Conservation (phyloP, 192 early-diverging fungal genomes). For the Entomortierella chlamydospora region DNA sequence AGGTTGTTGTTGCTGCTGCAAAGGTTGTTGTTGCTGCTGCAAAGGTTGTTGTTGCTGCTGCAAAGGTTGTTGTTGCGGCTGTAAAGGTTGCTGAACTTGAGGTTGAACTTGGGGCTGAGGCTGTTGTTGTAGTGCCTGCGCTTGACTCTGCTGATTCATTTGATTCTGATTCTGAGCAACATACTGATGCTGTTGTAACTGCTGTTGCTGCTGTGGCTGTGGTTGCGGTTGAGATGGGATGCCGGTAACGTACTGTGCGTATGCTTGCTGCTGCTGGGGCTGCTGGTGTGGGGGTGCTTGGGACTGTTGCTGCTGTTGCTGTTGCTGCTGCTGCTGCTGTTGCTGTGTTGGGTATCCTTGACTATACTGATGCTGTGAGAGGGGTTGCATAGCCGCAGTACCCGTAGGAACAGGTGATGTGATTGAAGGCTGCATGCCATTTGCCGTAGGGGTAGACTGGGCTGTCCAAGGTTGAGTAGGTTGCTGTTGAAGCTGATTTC, state of each 20-base stretch:
- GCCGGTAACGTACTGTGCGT: neutral
- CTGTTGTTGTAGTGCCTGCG: slow-evolving; percentile 14
- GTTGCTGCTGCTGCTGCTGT: slow-evolving; percentile 21
- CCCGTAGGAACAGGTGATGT: slow-evolving; percentile 3
- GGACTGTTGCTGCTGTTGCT: neutral
- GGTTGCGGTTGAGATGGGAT: slow-evolving; percentile 10
- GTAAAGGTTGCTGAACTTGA: slow-evolving; percentile 14
- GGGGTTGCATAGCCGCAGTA: neutral
- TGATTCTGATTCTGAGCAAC: too few relatives aligned
- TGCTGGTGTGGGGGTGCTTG: slow-evolving; percentile 13
- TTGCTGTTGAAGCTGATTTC: slow-evolving; percentile 28
- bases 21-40: slow-evolving; percentile 3
- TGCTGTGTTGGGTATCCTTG: slow-evolving; percentile 16
- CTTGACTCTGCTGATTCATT: neutral
- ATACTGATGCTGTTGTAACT: slow-evolving; percentile 4
- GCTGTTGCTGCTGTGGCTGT: slow-evolving; percentile 7
- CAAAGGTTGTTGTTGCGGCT: slow-evolving; percentile 12
- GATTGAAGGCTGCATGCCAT: neutral
- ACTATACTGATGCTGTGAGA: slow-evolving; percentile 2
- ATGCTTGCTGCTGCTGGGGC: slow-evolving; percentile 2
- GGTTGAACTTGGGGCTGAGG: neutral
- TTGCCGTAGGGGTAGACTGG: neutral
- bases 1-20: slow-evolving; percentile 1
- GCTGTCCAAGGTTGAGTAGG: slow-evolving; percentile 17
- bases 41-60: neutral